A percentile compares a stretch with the other conserved stretches of the same genome.
phyloP scores from a whole-genome alignment of 1,139 yeast species.

The Lizanozyma gosingica region DNA sequence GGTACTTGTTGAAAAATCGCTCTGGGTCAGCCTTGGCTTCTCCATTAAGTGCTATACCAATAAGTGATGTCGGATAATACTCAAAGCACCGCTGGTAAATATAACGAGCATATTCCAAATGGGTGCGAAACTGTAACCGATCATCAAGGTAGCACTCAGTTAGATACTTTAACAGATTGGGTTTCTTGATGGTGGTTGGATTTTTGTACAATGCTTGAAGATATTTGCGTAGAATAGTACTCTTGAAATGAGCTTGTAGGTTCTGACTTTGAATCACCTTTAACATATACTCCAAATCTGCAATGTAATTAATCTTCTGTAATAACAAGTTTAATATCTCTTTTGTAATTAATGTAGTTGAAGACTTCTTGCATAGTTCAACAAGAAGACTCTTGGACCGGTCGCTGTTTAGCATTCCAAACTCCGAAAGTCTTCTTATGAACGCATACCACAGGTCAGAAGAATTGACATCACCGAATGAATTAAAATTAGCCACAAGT shows the following conservation, averaged over 20 bases:
- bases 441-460: not conserved
- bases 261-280: not conserved
- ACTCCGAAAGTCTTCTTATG: not conserved
- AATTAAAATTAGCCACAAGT: not conserved
- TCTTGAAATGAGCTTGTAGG: not conserved
- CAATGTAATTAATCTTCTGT: too few species aligned
- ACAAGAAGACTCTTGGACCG: not conserved
- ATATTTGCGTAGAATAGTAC: not conserved
- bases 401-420: not conserved
- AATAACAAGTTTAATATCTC: not conserved
- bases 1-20: constrained; percentile 6
- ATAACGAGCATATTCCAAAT: not conserved
- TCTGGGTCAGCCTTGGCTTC: constrained; percentile 5
- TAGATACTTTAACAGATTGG: not conserved
- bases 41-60: constrained; percentile 16
- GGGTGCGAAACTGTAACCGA: not conserved
- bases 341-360: not conserved
- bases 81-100: not conserved
- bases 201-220: not conserved
- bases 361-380: not conserved
- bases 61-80: not conserved
- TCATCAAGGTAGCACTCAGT: not conserved
- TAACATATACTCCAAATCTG: not conserved
- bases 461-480: not conserved
- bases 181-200: not conserved